phyloP scores from a whole-genome alignment of 2,329 filamentous ascomycete genomes.

The Epichloe glyceriae region DNA sequence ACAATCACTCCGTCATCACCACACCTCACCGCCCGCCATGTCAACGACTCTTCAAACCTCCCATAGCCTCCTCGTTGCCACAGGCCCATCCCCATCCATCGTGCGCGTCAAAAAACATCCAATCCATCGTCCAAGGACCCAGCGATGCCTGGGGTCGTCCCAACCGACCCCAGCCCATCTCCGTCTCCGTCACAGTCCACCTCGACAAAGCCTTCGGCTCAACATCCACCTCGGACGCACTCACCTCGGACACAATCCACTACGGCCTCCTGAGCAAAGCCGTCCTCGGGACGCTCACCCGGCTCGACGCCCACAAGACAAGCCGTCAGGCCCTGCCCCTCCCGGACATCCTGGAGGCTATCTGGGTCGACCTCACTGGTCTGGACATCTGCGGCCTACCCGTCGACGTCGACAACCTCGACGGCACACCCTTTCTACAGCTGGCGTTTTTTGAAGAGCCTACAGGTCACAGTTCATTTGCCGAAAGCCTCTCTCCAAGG shows the following conservation, averaged over 20 bases:
- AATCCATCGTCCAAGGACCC: slow-evolving; percentile 40
- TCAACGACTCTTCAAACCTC: not conserved
- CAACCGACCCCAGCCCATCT: slow-evolving; percentile 45
- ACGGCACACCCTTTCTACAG: slow-evolving; percentile 18
- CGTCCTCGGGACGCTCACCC: slow-evolving; percentile 36
- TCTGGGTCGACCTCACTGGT: slow-evolving; percentile 22
- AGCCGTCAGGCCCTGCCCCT: slow-evolving; percentile 9
- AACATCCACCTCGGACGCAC: slow-evolving; percentile 44
- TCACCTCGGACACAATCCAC: slow-evolving; percentile 60
- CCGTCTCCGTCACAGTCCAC: slow-evolving; percentile 46
- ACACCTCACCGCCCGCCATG: not conserved
- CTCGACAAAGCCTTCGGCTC: slow-evolving; percentile 42
- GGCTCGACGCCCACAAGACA: slow-evolving; percentile 8
- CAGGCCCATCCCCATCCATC: slow-evolving; percentile 23
- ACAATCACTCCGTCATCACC: too few relatives aligned
- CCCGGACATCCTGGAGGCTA: slow-evolving; percentile 15
- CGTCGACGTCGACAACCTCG: not conserved
- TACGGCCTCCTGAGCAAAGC: slow-evolving; percentile 60
- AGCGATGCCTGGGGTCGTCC: slow-evolving; percentile 56
- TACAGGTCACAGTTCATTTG: slow-evolving; percentile 42
- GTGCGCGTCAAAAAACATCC: slow-evolving; percentile 51
- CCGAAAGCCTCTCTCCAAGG: slow-evolving; percentile 60
- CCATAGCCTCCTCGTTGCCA: slow-evolving; percentile 1
- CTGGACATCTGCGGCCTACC: slow-evolving; percentile 8
- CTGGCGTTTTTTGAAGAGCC: slow-evolving; percentile 24